phyloP scores from a whole-genome alignment of 75 land plant species.

The Cryptomeria japonica region DNA sequence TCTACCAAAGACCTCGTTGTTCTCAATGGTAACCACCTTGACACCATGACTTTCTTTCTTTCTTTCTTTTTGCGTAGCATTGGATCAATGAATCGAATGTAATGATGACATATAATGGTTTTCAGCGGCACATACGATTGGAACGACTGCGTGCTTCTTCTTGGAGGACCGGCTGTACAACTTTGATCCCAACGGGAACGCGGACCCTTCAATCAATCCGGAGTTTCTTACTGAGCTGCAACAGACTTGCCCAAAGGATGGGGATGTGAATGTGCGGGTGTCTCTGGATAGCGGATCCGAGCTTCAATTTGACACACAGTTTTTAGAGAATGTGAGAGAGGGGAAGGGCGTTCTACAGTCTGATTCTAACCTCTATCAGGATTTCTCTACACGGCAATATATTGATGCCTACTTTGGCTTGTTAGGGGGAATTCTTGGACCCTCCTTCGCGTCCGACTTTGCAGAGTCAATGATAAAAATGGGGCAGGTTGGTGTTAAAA shows the following conservation, averaged over 20 bases:
- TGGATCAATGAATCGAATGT: background rate
- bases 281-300: constrained; percentile 44
- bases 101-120: background rate
- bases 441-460: constrained; percentile 33
- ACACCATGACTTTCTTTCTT: background rate
- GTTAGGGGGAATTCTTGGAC: background rate
- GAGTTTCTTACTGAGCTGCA: constrained; percentile 26
- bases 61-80: too few relatives aligned
- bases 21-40: constrained; percentile 37
- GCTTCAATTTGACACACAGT: constrained; percentile 39
- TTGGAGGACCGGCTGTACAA: constrained; percentile 49
- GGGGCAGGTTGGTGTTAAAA: constrained; percentile 37
- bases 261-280: constrained; percentile 21
- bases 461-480: constrained; percentile 39
- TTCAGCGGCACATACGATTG: constrained; percentile 77
- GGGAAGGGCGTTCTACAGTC: constrained; percentile 54
- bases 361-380: constrained; percentile 41
- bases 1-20: constrained; percentile 56
- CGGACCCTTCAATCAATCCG: constrained; percentile 54
- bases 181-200: constrained; percentile 13
- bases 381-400: constrained; percentile 10
- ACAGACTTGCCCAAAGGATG: constrained; percentile 44
- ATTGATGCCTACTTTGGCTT: constrained; percentile 27
- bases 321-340: constrained; percentile 34
- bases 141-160: constrained; percentile 56